These are phyloP conservation scores for Melanopsichium pennsylvanicum DNA, from an alignment of 1,284 basidiomycete species.

Conservation along the genomic window DNA sequence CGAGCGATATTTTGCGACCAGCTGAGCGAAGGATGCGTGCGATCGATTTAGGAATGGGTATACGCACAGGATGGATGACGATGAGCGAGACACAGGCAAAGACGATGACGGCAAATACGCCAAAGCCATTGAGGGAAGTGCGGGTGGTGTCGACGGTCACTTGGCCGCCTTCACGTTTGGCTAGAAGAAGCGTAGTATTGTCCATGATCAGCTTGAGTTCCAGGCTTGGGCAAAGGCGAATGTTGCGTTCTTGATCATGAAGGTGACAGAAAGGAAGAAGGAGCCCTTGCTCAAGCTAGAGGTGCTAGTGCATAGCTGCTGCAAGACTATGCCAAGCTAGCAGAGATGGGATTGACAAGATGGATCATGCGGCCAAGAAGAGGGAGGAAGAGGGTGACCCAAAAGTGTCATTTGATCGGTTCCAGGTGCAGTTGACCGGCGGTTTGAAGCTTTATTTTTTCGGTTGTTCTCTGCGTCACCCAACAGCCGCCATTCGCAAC, in stretches of 20 bases:
- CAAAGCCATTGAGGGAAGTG: slow-evolving; percentile 60
- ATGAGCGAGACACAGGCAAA: slow-evolving; percentile 61
- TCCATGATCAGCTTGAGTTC: slow-evolving; percentile 7
- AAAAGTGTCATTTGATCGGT: neutral
- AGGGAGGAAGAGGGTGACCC: no score
- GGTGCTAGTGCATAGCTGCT: no score
- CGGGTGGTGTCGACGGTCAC: slow-evolving; percentile 31
- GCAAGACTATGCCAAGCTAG: neutral
- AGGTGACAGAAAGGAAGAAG: no score
- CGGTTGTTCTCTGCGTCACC: neutral
- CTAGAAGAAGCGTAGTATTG: slow-evolving; percentile 9
- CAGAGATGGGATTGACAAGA: neutral
- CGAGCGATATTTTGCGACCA: slow-evolving; percentile 12
- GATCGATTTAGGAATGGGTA: slow-evolving; percentile 46
- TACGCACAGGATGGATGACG: slow-evolving; percentile 54
- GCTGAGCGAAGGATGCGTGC: slow-evolving; percentile 6
- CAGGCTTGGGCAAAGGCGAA: neutral
- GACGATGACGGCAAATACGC: slow-evolving; percentile 62
- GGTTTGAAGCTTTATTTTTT: neutral
- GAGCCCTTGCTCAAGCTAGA: no score
- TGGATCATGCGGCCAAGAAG: neutral
- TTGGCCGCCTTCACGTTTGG: slow-evolving; percentile 8
- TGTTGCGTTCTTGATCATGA: no score
- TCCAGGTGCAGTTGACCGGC: slow-evolving; percentile 9
- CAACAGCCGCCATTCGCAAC: no score